Conservation (phyloP, 495 filamentous ascomycete species). For the Daldinia loculata region DNA sequence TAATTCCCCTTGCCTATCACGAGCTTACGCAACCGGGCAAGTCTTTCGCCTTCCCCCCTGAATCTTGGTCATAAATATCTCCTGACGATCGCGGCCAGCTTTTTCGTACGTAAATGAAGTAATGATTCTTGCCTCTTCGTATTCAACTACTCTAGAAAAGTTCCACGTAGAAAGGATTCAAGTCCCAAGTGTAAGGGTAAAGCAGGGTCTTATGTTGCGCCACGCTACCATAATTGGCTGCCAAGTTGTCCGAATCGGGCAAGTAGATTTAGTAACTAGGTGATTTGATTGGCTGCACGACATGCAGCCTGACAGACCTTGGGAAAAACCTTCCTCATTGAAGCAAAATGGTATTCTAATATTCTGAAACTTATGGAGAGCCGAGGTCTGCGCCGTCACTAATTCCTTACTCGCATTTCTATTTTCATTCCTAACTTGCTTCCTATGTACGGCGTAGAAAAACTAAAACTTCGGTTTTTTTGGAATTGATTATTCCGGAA, state of each 20-base stretch:
- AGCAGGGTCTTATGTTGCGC: conserved; percentile 1
- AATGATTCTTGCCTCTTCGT: not conserved
- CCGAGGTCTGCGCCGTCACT: conserved; percentile 17
- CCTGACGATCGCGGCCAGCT: conserved; percentile 33
- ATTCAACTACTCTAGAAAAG: conserved; percentile 6
- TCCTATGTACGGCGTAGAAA: conserved; percentile 18
- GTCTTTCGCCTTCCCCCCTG: conserved; percentile 20
- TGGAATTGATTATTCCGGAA: conserved; percentile 26
- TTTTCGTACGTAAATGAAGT: conserved; percentile 13
- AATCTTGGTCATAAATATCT: conserved; percentile 17
- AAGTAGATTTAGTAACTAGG: conserved; percentile 14
- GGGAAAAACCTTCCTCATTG: conserved; percentile 7
- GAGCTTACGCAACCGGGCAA: conserved; percentile 23
- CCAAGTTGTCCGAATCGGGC: conserved; percentile 27
- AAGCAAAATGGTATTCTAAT: conserved; percentile 3
- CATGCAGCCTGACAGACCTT: conserved; percentile 7
- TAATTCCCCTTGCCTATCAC: conserved; percentile 29
- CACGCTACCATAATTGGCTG: conserved; percentile 22
- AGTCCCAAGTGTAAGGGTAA: conserved; percentile 14
- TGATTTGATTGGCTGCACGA: conserved; percentile 20
- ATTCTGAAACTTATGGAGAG: conserved; percentile 34
- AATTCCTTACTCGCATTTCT: conserved; percentile 5
- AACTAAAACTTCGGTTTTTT: conserved; percentile 13
- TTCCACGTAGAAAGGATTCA: conserved; percentile 1
- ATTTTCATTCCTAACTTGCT: conserved; percentile 12